A percentile compares a stretch with the other conserved stretches of the same genome.
Evolutionary conservation across 2,329 filamentous ascomycete species (phyloP).

Genomic region (Coniosporium tulheliwenetii): DNA sequence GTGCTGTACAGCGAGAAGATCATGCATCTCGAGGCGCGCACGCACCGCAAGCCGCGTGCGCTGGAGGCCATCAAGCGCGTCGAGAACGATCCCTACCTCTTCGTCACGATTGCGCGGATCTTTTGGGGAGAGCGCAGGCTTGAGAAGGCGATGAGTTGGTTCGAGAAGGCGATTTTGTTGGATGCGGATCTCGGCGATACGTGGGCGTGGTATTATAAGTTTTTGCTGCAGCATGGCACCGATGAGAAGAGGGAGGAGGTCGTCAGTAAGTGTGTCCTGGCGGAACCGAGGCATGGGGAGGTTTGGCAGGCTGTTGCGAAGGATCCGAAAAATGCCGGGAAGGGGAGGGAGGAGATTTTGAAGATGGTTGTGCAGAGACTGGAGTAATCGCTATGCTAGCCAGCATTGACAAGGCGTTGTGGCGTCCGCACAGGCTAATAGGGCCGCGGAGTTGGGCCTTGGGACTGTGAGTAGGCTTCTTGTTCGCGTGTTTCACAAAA

Average conservation of each 20-base stretch:
- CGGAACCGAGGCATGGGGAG: constrained; percentile 85
- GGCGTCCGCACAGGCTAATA: too few species aligned
- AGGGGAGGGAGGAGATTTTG: constrained; percentile 64
- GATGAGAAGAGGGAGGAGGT: constrained; percentile 85
- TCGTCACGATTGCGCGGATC: constrained; percentile 83
- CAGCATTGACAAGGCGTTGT: too few species aligned
- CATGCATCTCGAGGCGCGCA: constrained; percentile 81
- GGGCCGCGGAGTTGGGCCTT: too few species aligned
- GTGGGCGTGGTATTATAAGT: constrained; percentile 98
- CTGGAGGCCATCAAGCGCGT: constrained; percentile 95
- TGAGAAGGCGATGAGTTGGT: constrained; percentile 93
- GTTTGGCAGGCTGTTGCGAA: constrained; percentile 79
- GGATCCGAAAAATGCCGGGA: constrained; percentile 64
- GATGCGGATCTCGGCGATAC: constrained; percentile 80
- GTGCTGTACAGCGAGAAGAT: constrained; percentile 89
- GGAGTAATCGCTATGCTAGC: constrained; percentile 19
- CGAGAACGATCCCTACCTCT: constrained; percentile 77
- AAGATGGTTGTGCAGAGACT: constrained; percentile 54
- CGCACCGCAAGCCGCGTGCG: constrained; percentile 79
- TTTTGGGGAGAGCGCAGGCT: constrained; percentile 90
- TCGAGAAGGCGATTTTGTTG: constrained; percentile 82
- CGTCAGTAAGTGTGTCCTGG: constrained; percentile 61
- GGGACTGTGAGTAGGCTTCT: too few species aligned
- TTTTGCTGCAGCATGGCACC: constrained; percentile 80
- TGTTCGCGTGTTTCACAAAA: too few species aligned